phyloP scores from a whole-genome alignment of 2,329 filamentous ascomycete species.

The Tolypocladium amazonense region DNA sequence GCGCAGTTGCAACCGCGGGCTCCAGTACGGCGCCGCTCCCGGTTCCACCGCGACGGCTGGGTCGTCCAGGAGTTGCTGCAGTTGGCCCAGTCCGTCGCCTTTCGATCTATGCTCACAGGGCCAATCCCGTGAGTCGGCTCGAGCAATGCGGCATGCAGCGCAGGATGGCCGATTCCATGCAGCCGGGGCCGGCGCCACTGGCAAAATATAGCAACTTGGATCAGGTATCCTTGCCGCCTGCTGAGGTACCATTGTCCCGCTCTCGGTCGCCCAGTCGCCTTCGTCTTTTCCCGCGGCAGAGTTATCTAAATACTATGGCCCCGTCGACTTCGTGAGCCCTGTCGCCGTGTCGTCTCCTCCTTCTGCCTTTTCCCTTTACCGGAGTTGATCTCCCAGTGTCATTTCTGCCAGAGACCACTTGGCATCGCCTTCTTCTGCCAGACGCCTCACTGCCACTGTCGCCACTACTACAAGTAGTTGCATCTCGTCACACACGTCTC shows the following conservation, averaged over 20 bases:
- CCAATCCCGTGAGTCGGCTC: background rate
- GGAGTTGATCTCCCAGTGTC: background rate
- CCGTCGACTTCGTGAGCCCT: background rate
- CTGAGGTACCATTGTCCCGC: background rate
- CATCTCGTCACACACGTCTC: background rate
- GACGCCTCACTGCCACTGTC: background rate
- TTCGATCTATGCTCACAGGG: background rate
- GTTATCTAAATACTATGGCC: constrained; percentile 2
- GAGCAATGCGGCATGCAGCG: background rate
- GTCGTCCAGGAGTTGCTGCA: background rate
- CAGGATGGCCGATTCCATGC: background rate
- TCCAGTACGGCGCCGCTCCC: background rate
- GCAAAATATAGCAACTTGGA: background rate
- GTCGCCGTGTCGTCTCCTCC: background rate
- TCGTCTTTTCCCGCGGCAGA: background rate
- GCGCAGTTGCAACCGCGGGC: constrained; percentile 24
- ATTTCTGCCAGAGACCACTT: background rate
- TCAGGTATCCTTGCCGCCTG: background rate
- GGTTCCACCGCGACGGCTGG: constrained; percentile 4
- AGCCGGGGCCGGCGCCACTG: constrained; percentile 1
- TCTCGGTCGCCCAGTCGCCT: background rate
- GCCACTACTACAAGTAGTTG: background rate
- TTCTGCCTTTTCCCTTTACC: background rate
- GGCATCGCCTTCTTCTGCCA: background rate
- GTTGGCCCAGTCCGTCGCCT: background rate